Base-by-base conservation (phyloP, 176 grass and related monocot genomes). In the Cenchrus fungigraminus region DNA sequence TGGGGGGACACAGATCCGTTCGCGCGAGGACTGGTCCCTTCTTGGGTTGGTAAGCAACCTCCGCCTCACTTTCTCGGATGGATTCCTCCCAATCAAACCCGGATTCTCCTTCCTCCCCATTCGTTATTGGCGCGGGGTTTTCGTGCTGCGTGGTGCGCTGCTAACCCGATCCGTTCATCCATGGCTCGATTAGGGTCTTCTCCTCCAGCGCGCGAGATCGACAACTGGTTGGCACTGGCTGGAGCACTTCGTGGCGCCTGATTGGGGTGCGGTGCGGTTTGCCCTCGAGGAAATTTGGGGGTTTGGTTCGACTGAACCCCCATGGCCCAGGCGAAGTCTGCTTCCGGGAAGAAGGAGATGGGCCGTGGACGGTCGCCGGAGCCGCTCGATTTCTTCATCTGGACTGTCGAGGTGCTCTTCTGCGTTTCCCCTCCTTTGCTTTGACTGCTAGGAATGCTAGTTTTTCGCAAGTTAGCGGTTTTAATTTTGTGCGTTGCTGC, bases 341-440 rank as follows among this genome's bases (percentile, higher is more conserved):
- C 79, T 25, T 7, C 25, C n/a, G 74, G 77, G 72, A 86, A 79
- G 85, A 86, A 63, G 79, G 88, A 93, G 74, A 84, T 77, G 88
- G 85, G 83, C 63, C 86, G 89, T 5, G 88, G 82, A 63, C 86
- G 86, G 67, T 88, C 88, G 42, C 91, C 91, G 20, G 88, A 93
- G 57, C 88, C 91, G 54, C 74, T 91, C 63, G 88, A 93, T 90
- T 88, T 93, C 82, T 93, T 93, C 91, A 90, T 93, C 55, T 94
- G 92, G 92, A 94, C 92, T 43, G 86, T 94, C 40, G 88, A 94
- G 88, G 92, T 94, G 32, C 55, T 64, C 50, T 55, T 80, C 46
- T 80, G 12, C 4, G 12, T 69, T 20, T 43, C 55, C 14, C 6
- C 45, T 65, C 43, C 45, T 74, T 58, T 75, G 12, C 49, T 67